Evolutionary conservation across 2,329 filamentous ascomycete species (phyloP).

Genomic region (Hypoxylon sp.): DNA sequence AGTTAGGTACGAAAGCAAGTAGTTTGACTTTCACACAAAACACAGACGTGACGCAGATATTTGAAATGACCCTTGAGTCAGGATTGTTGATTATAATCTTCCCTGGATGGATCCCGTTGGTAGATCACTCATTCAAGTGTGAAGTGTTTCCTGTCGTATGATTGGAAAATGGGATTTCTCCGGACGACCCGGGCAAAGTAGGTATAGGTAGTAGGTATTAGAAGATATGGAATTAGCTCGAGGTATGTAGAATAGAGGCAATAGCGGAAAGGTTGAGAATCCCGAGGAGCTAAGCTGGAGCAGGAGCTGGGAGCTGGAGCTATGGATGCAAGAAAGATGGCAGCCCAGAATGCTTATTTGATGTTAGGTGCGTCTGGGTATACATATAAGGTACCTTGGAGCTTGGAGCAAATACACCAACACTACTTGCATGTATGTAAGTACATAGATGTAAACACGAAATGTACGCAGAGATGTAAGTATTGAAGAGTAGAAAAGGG

Average conservation of each 20-base stretch:
- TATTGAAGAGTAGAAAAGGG: too few species aligned
- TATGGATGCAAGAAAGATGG: too few species aligned
- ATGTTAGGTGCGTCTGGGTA: too few species aligned
- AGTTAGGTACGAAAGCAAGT: conserved; percentile 15
- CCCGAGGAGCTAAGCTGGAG: conserved; percentile 2
- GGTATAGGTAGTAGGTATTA: too few species aligned
- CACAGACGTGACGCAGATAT: conserved; percentile 17
- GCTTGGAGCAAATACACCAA: too few species aligned
- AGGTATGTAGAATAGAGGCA: background rate
- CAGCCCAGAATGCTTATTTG: background rate
- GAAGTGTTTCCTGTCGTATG: conserved; percentile 30
- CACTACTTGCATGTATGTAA: too few species aligned
- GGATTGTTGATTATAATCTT: conserved; percentile 20
- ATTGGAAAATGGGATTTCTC: conserved; percentile 31
- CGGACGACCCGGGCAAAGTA: conserved; percentile 34
- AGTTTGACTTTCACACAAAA: conserved; percentile 29
- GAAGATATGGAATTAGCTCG: conserved; percentile 8
- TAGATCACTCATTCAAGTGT: conserved; percentile 21
- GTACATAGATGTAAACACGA: too few species aligned
- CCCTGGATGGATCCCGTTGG: conserved; percentile 19
- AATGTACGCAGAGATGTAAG: too few species aligned
- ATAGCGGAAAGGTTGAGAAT: conserved; percentile 8
- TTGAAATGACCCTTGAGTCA: conserved; percentile 30
- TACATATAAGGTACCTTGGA: too few species aligned
- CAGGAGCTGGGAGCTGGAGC: too few species aligned